Evolutionary conservation across 805 yeast species (phyloP).

Genomic region (Clavispora carvajalis): DNA sequence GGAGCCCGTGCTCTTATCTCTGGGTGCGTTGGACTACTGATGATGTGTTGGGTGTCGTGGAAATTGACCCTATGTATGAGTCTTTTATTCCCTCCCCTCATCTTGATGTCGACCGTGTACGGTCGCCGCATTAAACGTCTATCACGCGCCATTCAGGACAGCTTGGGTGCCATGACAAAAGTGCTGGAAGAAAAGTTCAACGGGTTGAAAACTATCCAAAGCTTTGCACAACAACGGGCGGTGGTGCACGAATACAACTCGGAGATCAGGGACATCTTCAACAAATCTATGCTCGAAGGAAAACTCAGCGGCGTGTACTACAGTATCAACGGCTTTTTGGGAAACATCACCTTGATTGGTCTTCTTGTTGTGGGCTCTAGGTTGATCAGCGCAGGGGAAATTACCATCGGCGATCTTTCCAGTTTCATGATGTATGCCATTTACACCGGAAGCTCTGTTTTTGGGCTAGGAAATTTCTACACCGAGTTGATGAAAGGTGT

Average conservation of each 20-base stretch:
- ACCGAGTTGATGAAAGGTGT: constrained; percentile 95
- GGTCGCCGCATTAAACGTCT: constrained; percentile 73
- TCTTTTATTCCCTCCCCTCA: constrained; percentile 76
- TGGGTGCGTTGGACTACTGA: constrained; percentile 79
- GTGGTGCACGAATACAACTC: constrained; percentile 73
- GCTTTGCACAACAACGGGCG: constrained; percentile 77
- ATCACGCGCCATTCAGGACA: constrained; percentile 73
- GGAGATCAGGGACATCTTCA: constrained; percentile 60
- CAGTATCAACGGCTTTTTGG: constrained; percentile 78
- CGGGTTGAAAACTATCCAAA: constrained; percentile 82
- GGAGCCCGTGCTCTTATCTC: constrained; percentile 82
- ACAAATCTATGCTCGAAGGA: constrained; percentile 77
- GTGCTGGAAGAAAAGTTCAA: constrained; percentile 88
- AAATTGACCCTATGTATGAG: constrained; percentile 79
- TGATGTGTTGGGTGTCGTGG: constrained; percentile 87
- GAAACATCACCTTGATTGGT: constrained; percentile 75
- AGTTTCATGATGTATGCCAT: constrained; percentile 95
- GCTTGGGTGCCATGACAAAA: constrained; percentile 79
- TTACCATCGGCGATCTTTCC: constrained; percentile 84
- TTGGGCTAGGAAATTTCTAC: constrained; percentile 86
- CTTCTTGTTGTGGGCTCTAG: constrained; percentile 75
- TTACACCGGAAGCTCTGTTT: constrained; percentile 88
- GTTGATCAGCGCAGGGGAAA: constrained; percentile 70
- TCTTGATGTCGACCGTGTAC: constrained; percentile 72
- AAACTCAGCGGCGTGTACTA: constrained; percentile 68